These are phyloP conservation scores for Prunus fruticosa DNA, from an alignment of 306 rosid genomes.

Conservation along the genomic window DNA sequence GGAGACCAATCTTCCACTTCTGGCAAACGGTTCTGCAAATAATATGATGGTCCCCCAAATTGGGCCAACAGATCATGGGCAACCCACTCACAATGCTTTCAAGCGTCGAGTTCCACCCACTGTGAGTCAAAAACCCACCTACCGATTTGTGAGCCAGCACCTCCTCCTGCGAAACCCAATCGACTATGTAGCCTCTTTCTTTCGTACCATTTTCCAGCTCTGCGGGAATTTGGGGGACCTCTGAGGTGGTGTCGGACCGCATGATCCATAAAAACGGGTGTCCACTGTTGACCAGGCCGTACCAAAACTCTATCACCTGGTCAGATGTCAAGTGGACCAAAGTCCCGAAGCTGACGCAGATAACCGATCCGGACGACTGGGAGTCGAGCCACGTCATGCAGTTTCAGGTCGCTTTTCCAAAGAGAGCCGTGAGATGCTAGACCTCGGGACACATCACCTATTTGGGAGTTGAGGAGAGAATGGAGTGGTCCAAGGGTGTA, in stretches of 20 bases:
- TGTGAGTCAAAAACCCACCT: slow-evolving; percentile 13
- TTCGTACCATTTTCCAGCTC: slow-evolving; percentile 19
- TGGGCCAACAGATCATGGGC: slow-evolving; percentile 32
- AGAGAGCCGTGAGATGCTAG: background rate
- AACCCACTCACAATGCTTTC: background rate
- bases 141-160: slow-evolving; percentile 24
- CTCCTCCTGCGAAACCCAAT: slow-evolving; percentile 35
- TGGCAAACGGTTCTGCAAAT: slow-evolving; percentile 22
- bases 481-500: slow-evolving; percentile 18
- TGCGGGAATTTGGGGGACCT: background rate
- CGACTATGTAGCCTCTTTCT: slow-evolving; percentile 22
- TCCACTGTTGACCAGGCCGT: slow-evolving; percentile 10
- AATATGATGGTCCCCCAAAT: slow-evolving; percentile 1
- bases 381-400: slow-evolving; percentile 17
- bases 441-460: background rate
- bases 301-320: slow-evolving; percentile 17
- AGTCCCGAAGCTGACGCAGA: slow-evolving; percentile 17
- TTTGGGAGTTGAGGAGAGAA: background rate
- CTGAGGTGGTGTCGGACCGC: background rate
- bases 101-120: slow-evolving; percentile 33
- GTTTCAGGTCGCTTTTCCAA: background rate
- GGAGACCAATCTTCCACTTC: slow-evolving; percentile 25
- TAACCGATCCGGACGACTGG: background rate
- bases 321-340: background rate
- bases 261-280: slow-evolving; percentile 4